phyloP scores from a whole-genome alignment of 1,284 basidiomycete species.

The Blastosporella zonata region DNA sequence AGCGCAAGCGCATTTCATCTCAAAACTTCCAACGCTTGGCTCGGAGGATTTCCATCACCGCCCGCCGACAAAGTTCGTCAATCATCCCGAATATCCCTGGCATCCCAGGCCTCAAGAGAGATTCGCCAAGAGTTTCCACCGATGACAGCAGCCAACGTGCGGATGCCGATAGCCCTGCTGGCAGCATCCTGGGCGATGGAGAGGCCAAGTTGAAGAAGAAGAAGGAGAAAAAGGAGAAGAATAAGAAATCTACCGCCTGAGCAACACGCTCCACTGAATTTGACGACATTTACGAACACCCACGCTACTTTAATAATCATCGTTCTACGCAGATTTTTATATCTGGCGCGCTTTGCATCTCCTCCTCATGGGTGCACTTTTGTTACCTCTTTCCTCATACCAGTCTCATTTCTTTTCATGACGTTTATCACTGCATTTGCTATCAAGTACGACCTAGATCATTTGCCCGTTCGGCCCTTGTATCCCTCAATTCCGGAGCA shows the following conservation, averaged over 20 bases:
- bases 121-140: constrained; percentile 38
- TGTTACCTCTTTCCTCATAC: neutral
- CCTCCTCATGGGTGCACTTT: neutral
- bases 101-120: constrained; percentile 50
- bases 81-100: constrained; percentile 44
- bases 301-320: constrained; percentile 24
- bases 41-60: constrained; percentile 64
- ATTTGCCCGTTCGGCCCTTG: constrained; percentile 1
- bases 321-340: constrained; percentile 8
- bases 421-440: constrained; percentile 9
- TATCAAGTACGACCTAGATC: constrained; percentile 3
- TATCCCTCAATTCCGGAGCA: neutral
- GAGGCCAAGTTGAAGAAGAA: constrained; percentile 47
- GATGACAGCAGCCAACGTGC: constrained; percentile 34
- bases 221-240: constrained; percentile 49
- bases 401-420: neutral
- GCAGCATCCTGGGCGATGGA: constrained; percentile 46
- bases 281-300: constrained; percentile 14
- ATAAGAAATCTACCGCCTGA: constrained; percentile 27
- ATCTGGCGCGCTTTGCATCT: constrained; percentile 5
- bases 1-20: constrained; percentile 73
- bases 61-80: constrained; percentile 54
- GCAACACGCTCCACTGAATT: neutral
- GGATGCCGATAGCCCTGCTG: constrained; percentile 46
- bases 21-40: constrained; percentile 82